Evolutionary conservation across 768 basidiomycete species (phyloP), one percentile per base, ranked within the genome.

Genomic region (Candolleomyces eurysporus): DNA sequence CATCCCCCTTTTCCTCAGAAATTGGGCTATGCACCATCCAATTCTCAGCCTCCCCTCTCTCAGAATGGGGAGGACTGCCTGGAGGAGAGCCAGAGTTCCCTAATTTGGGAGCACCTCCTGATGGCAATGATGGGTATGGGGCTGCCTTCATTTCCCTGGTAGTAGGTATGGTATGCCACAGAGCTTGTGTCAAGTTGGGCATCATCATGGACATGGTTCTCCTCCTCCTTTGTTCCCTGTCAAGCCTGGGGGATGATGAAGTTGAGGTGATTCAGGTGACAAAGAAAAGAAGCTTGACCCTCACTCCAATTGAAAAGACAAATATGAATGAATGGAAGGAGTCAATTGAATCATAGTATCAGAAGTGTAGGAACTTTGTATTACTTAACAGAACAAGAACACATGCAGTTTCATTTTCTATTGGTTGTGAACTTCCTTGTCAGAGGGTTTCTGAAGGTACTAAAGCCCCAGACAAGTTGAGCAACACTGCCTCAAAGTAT

Each of bases 21-120:
- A 40, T 43, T 67, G 57, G 76, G 75, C 11, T 78, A 78, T 63
- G 63, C 74, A 0, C 75, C 75, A 14, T 72, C 78, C 13, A 78
- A 76, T 53, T 39, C 52, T 60, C 62, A 68, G 4, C 69, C 76
- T 14, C 63, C 74, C n/a, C 48, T 53, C 26, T 21, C 62, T 55
- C 64, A 57, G 26, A 62, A 40, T 40, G 57, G 55, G 57, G 52
- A 30, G 53, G 59, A 43, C 61, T 66, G 40, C 66, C 66, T 30
- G 61, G 46, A 21, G 63, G 62, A 16, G 62, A 40, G 32, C 32
- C 63, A 31, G 54, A 59, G 40, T 36, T 36, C 54, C 48, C 45
- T 17, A 9, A 17, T 46, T 46, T 9, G 17, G 17, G 19, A 21
- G 58, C 19, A 16, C 69, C 5, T 66, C 75, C 32, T 58, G 69